A percentile compares a stretch with the other conserved stretches of the same genome.
Evolutionary conservation across 2,329 filamentous ascomycete species (phyloP).

Genomic region (Verticillium dahliae): DNA sequence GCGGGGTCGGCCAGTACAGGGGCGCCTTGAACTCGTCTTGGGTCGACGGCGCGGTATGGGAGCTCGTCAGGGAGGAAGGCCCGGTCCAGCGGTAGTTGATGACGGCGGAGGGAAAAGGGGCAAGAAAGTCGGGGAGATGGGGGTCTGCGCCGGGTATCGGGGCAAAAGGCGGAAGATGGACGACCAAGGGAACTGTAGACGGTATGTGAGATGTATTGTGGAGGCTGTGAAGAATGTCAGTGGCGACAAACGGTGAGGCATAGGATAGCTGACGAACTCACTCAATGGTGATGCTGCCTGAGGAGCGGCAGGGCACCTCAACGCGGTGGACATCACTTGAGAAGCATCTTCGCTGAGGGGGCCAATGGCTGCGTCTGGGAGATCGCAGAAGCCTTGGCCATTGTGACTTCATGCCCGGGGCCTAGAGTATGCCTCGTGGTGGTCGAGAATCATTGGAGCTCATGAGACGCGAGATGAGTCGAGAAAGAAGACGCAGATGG

Average conservation of each 20-base stretch:
- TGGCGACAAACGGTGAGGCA: neutral
- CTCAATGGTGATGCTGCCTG: slow-evolving; percentile 45
- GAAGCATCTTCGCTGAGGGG: slow-evolving; percentile 6
- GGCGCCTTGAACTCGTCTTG: slow-evolving; percentile 13
- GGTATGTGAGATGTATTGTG: slow-evolving; percentile 35
- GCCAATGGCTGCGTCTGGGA: neutral
- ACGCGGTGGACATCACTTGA: slow-evolving; percentile 30
- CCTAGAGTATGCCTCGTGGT: neutral
- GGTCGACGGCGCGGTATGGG: slow-evolving; percentile 2
- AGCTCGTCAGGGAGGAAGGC: slow-evolving; percentile 1
- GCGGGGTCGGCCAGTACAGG: slow-evolving; percentile 46
- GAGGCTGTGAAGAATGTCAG: slow-evolving; percentile 30
- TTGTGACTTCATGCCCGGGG: slow-evolving; percentile 4
- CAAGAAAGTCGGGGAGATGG: slow-evolving; percentile 33
- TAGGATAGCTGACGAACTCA: slow-evolving; percentile 33
- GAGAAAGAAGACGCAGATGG: neutral
- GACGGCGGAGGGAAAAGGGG: slow-evolving; percentile 38
- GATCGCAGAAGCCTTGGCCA: slow-evolving; percentile 4
- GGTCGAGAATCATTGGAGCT: neutral
- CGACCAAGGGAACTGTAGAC: slow-evolving; percentile 36
- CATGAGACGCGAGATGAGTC: neutral
- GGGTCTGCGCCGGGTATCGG: slow-evolving; percentile 16
- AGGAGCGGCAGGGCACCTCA: slow-evolving; percentile 39
- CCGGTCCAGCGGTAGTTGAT: slow-evolving; percentile 55
- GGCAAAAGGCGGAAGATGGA: slow-evolving; percentile 49